Conservation (phyloP, 1,284 basidiomycete species). For the Malassezia pachydermatis region DNA sequence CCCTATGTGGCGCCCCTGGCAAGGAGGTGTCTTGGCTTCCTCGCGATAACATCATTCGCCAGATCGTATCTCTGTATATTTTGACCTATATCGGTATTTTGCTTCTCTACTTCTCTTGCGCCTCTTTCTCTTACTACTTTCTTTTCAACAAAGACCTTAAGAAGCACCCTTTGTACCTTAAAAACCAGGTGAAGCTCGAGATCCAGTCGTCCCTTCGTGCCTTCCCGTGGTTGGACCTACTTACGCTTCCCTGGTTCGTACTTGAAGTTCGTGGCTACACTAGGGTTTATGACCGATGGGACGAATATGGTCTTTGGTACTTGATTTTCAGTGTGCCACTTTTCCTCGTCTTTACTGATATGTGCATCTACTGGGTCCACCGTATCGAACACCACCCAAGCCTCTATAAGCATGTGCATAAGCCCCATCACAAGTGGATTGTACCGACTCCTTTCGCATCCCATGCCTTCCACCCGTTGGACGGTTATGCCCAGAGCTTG, state of each 20-base stretch:
- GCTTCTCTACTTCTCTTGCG: slow-evolving; percentile 65
- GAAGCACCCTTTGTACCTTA: slow-evolving; percentile 83
- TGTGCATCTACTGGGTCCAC: slow-evolving; percentile 86
- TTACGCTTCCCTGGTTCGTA: slow-evolving; percentile 89
- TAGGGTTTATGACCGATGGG: slow-evolving; percentile 65
- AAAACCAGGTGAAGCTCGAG: slow-evolving; percentile 69
- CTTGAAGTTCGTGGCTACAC: slow-evolving; percentile 80
- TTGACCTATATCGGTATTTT: slow-evolving; percentile 67
- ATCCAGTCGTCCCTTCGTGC: slow-evolving; percentile 66
- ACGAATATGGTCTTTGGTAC: slow-evolving; percentile 49
- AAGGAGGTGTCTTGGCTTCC: slow-evolving; percentile 25
- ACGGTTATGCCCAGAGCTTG: slow-evolving; percentile 84
- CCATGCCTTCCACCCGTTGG: slow-evolving; percentile 91
- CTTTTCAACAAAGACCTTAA: slow-evolving; percentile 96
- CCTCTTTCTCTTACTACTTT: slow-evolving; percentile 63
- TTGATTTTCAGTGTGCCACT: slow-evolving; percentile 42
- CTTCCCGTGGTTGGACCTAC: slow-evolving; percentile 58
- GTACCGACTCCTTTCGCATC: slow-evolving; percentile 94
- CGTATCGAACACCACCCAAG: slow-evolving; percentile 75
- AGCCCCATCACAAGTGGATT: slow-evolving; percentile 97
- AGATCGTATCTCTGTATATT: slow-evolving; percentile 63
- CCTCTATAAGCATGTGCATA: slow-evolving; percentile 82
- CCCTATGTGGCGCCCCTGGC: background rate
- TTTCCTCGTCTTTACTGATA: slow-evolving; percentile 85
- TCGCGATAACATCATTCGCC: slow-evolving; percentile 52